Percentiles rank a stretch among this genome's conserved stretches.
phyloP scores from a whole-genome alignment of 208 protist species.

The Wallacemonas sp. region DNA sequence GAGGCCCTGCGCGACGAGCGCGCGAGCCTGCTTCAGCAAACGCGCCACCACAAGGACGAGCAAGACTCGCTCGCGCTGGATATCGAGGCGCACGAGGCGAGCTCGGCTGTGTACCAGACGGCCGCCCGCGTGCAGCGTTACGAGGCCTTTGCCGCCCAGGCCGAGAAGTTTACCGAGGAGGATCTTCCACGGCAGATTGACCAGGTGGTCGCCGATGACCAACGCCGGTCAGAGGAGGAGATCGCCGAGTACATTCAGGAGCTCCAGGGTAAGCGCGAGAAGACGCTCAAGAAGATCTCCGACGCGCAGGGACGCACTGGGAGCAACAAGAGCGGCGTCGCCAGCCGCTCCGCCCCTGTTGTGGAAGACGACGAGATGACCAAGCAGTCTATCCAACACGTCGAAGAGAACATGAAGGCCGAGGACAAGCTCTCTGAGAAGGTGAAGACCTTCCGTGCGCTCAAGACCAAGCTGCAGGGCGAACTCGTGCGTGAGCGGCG shows the following conservation, averaged over 20 bases:
- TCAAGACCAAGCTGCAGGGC: conserved; percentile 65
- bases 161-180: conserved; percentile 35
- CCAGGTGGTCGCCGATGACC: conserved; percentile 48
- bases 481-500: conserved; percentile 47
- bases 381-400: conserved; percentile 38
- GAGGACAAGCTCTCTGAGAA: conserved; percentile 33
- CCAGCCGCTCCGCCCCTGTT: conserved; percentile 19
- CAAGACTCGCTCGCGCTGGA: conserved; percentile 65
- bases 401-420: conserved; percentile 31
- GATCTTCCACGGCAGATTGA: conserved; percentile 56
- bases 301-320: conserved; percentile 28
- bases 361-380: conserved; percentile 31
- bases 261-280: conserved; percentile 53
- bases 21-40: conserved; percentile 42
- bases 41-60: conserved; percentile 79
- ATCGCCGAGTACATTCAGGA: conserved; percentile 63
- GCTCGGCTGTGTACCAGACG: conserved; percentile 43
- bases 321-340: conserved; percentile 21
- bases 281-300: conserved; percentile 38
- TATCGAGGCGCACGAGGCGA: conserved; percentile 48
- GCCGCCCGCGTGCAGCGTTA: conserved; percentile 74
- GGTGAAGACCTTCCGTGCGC: conserved; percentile 54
- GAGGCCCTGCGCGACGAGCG: conserved; percentile 56
- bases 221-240: conserved; percentile 57
- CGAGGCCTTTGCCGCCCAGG: conserved; percentile 48